Evolutionary conservation across 2,329 filamentous ascomycete species (phyloP).

Genomic region (Chaetothyriales sp.): DNA sequence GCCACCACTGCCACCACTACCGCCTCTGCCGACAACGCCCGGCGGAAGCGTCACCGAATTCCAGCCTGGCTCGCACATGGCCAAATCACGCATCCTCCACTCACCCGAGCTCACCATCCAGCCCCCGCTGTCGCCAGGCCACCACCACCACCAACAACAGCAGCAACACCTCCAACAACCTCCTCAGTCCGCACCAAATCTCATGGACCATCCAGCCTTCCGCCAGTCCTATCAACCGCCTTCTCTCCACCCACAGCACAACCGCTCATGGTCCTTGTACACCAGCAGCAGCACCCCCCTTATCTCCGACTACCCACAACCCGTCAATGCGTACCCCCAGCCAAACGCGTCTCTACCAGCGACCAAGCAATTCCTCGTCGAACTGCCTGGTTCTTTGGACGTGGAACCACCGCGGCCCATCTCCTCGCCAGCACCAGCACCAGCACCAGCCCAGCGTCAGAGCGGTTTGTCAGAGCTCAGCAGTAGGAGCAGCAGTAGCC

Average conservation of each 20-base stretch:
- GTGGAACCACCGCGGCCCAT: background rate
- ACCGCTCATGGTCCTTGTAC: background rate
- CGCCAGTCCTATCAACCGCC: conserved; percentile 1
- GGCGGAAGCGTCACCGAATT: conserved; percentile 5
- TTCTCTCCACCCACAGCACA: background rate
- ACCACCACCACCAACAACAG: background rate
- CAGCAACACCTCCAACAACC: conserved; percentile 7
- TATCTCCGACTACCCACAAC: background rate
- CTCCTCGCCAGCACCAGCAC: conserved; percentile 1
- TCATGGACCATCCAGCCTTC: conserved; percentile 13
- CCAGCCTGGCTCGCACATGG: conserved; percentile 16
- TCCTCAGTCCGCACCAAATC: conserved; percentile 11
- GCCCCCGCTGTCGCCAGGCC: background rate
- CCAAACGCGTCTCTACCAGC: conserved; percentile 2
- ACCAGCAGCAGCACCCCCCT: background rate
- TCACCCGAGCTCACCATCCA: conserved; percentile 1
- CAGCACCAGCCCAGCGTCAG: conserved; percentile 11
- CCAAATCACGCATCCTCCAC: conserved; percentile 9
- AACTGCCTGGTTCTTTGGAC: conserved; percentile 10
- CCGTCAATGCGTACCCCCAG: conserved; percentile 3
- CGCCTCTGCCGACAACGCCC: conserved; percentile 1
- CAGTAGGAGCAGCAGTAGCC: conserved; percentile 10
- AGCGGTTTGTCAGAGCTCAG: background rate
- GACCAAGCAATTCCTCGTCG: conserved; percentile 12
- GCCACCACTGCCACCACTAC: background rate